Evolutionary conservation across 495 filamentous ascomycete genomes (phyloP).

Genomic region (Podospora anserina): DNA sequence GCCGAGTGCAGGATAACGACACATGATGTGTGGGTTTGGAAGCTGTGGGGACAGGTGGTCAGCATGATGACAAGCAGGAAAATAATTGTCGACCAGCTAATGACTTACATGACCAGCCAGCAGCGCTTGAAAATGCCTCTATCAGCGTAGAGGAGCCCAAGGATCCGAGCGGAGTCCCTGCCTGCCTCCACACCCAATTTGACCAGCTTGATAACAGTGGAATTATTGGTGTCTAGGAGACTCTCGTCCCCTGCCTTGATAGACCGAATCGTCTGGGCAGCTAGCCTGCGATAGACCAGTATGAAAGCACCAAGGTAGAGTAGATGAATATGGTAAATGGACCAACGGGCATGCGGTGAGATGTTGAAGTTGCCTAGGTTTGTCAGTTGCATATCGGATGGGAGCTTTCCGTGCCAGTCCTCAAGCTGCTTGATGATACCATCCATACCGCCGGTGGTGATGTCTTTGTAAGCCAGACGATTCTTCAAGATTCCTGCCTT

Average conservation of each 20-base stretch:
- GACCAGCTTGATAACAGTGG: constrained; percentile 13
- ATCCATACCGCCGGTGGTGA: constrained; percentile 21
- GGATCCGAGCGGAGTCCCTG: constrained; percentile 28
- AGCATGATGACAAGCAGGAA: background rate
- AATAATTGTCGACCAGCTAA: background rate
- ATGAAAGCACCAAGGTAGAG: constrained; percentile 36
- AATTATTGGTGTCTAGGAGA: background rate
- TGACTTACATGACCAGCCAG: constrained; percentile 35
- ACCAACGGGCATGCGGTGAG: constrained; percentile 20
- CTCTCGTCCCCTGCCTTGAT: background rate
- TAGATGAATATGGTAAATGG: constrained; percentile 34
- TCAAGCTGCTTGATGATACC: constrained; percentile 25
- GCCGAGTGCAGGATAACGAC: constrained; percentile 30
- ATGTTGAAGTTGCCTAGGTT: constrained; percentile 17
- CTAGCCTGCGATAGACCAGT: constrained; percentile 34
- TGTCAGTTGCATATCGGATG: constrained; percentile 18
- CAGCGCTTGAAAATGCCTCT: constrained; percentile 32
- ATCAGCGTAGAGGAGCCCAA: constrained; percentile 27
- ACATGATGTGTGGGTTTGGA: constrained; percentile 34
- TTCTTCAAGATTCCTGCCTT: constrained; percentile 31
- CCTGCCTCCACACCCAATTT: constrained; percentile 27
- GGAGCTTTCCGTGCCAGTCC: constrained; percentile 28
- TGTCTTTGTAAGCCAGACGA: constrained; percentile 28
- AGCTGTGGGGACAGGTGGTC: constrained; percentile 13
- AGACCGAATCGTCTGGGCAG: constrained; percentile 22